Percentiles rank a stretch among this genome's conserved stretches.
Evolutionary conservation across 768 basidiomycete species (phyloP).

Genomic region (Trametes maxima): DNA sequence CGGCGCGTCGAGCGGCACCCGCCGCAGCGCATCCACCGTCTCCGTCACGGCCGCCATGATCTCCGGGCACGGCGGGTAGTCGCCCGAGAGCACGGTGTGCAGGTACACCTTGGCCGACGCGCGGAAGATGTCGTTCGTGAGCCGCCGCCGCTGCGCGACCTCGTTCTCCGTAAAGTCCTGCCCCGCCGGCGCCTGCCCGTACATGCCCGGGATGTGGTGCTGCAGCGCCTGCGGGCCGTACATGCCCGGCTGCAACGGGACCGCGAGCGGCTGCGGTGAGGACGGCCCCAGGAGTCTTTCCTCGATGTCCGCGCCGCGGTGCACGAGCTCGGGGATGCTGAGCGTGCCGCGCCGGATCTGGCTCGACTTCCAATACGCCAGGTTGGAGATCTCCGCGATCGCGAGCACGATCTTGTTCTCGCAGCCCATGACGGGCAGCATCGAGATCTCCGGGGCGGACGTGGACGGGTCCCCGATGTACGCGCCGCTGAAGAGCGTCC

Average conservation of each 20-base stretch:
- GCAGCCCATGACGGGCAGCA: constrained; percentile 86
- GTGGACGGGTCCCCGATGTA: constrained; percentile 39
- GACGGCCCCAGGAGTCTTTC: constrained; percentile 41
- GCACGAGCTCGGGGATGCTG: constrained; percentile 62
- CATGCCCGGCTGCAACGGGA: constrained; percentile 20
- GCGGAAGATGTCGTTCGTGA: constrained; percentile 60
- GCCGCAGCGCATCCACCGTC: constrained; percentile 50
- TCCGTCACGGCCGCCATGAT: constrained; percentile 57
- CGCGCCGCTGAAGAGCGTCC: constrained; percentile 54
- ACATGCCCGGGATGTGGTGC: constrained; percentile 3
- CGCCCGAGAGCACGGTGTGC: constrained; percentile 75
- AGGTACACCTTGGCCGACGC: constrained; percentile 75
- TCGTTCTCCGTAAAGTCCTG: constrained; percentile 29
- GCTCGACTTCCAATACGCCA: constrained; percentile 66
- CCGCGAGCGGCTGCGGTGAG: constrained; percentile 30
- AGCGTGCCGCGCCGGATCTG: constrained; percentile 47
- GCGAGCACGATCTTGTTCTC: constrained; percentile 79
- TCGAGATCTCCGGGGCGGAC: constrained; percentile 52
- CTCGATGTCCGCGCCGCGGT: constrained; percentile 56
- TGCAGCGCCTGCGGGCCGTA: constrained; percentile 22
- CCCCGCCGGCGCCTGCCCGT: constrained; percentile 2
- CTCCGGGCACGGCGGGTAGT: constrained; percentile 65
- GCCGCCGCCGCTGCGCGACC: constrained; percentile 36
- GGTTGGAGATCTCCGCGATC: constrained; percentile 68
- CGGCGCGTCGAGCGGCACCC: constrained; percentile 38